Evolutionary conservation across 768 basidiomycete genomes (phyloP), one percentile per base, ranked within the genome.

Genomic region (Saitozyma sp.): DNA sequence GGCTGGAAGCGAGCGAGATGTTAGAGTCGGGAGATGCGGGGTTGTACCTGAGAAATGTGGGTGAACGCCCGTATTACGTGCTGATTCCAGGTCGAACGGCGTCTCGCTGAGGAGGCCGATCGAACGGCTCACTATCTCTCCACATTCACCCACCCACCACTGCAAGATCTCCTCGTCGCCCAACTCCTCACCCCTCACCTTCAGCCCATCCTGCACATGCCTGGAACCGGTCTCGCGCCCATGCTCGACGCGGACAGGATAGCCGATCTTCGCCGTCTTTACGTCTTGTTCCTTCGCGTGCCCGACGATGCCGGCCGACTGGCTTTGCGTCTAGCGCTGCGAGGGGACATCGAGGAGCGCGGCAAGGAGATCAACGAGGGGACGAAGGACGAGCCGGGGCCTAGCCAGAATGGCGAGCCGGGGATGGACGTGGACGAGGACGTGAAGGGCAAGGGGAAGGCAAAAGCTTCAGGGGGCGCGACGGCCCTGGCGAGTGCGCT

Each of bases 71-170:
- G 29, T 29, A 29, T 29, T 29, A 29, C 29, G 29, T n/a, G 58
- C 42, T 61, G 13, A 55, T n/a, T 13, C 50, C 77, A 94, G 91
- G 88, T 87, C 9, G 91, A 96, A 80, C 80, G 81, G 54, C 87
- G 93, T 8, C 85, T 98, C 58, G 83, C 86, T 9, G 87, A 89
- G 17, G 96, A 99, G 78, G 86, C 90, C 42, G 86, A 87, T 20
- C 86, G 96, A 40, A 87, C 89, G 11, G 85, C 90, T 61, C 89
- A 93, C 71, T 98, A 96, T 76, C 83, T 98, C 29, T 87, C 89
- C 14, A 84, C 87, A 4, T 84, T 86, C 61, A 95, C 93, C 1
- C 84, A 85, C 0, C 71, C 81, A 0, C 85, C 88, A 2, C 83
- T 99, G 13, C 84, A 85, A 37, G 82, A 85, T 57, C 90, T 95